Evolutionary conservation across 2,329 filamentous ascomycete genomes (phyloP).

Genomic region (Aspergillus phoenicis): DNA sequence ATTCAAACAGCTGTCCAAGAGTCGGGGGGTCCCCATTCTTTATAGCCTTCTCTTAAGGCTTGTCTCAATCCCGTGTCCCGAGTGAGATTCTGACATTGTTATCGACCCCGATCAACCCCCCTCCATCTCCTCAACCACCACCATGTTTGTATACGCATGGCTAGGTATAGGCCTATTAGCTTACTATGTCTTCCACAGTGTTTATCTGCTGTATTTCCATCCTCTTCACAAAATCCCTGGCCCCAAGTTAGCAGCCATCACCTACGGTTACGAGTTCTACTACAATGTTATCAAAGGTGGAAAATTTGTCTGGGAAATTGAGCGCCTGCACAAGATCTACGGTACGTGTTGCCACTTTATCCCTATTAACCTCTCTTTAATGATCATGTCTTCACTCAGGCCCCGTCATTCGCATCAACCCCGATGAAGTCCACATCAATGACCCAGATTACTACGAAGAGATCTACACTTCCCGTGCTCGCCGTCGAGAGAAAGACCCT

Average conservation of each 20-base stretch:
- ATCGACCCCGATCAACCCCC: too few relatives aligned
- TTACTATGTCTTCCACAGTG: not conserved
- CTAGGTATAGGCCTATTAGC: not conserved
- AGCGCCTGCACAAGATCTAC: not conserved
- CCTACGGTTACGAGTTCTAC: not conserved
- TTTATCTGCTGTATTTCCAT: not conserved
- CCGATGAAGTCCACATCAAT: constrained; percentile 38
- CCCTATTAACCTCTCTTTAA: too few relatives aligned
- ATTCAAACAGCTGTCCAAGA: too few relatives aligned
- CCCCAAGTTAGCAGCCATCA: not conserved
- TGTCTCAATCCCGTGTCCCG: too few relatives aligned
- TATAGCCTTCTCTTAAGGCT: too few relatives aligned
- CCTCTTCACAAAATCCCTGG: not conserved
- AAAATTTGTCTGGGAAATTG: not conserved
- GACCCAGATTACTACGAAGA: constrained; percentile 38
- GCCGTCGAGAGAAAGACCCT: constrained; percentile 32
- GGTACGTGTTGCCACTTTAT: not conserved
- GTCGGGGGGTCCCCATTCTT: too few relatives aligned
- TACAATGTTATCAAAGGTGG: constrained; percentile 1
- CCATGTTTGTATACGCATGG: not conserved
- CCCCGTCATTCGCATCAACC: constrained; percentile 39
- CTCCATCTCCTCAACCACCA: not conserved
- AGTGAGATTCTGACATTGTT: too few relatives aligned
- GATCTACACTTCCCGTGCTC: constrained; percentile 32
- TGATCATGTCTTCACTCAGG: constrained; percentile 19